A percentile compares a stretch with the other conserved stretches of the same genome.
Conservation (phyloP, 441 rosid genomes). For the Croton laevigatus region DNA sequence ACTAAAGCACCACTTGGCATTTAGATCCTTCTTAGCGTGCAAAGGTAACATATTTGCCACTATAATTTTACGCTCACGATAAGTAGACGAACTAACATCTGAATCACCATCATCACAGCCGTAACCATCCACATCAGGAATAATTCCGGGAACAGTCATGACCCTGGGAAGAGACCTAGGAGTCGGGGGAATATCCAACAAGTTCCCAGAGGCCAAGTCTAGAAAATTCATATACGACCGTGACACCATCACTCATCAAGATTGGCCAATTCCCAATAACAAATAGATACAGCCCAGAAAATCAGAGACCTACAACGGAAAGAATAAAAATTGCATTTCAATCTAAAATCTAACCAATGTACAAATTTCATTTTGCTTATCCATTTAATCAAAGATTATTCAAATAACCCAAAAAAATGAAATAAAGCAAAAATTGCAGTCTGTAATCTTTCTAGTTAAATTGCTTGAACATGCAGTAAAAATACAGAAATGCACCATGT, state of each 20-base stretch:
- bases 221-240: constrained; percentile 58
- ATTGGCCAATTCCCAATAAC: constrained; percentile 14
- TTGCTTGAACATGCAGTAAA: background rate
- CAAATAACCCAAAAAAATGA: background rate
- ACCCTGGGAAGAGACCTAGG: constrained; percentile 77
- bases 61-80: constrained; percentile 58
- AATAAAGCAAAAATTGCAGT: background rate
- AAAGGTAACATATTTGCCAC: constrained; percentile 85
- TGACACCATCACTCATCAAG: constrained; percentile 56
- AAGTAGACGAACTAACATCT: constrained; percentile 44
- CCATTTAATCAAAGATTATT: background rate
- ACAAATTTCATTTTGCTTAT: too few relatives aligned
- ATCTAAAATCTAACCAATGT: background rate
- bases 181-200: constrained; percentile 66
- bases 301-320: background rate
- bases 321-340: too few relatives aligned
- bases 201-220: constrained; percentile 61
- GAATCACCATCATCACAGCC: constrained; percentile 55
- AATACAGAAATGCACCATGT: background rate
- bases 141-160: constrained; percentile 79
- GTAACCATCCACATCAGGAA: constrained; percentile 65
- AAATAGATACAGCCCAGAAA: background rate
- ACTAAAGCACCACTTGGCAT: constrained; percentile 60
- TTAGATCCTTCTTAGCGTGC: constrained; percentile 53
- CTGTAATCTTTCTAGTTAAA: background rate